Base-by-base conservation (phyloP, 768 basidiomycete species). In the Strobilomyces confusus region DNA sequence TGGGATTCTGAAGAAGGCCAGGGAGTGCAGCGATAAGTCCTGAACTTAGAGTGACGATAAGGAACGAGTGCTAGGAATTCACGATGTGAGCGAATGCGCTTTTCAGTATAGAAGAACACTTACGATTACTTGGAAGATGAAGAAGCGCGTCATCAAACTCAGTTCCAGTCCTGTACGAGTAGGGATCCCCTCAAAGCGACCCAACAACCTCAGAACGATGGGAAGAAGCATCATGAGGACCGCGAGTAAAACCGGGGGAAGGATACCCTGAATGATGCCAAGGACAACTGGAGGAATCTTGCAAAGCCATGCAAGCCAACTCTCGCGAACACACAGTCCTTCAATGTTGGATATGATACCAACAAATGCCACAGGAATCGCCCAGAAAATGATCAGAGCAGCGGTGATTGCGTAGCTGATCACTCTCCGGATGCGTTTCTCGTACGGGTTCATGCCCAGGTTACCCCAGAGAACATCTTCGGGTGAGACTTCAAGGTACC, bases 391-490 rank as follows among this genome's bases (percentile, higher is more conserved):
- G 65, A 98, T 89, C 41, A 98, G 71, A 0, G 76, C 94, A 12
- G 83, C 79, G 0, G 95, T 97, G 3, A 79, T 73, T 1, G 83
- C 83, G 69, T 87, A 95, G 38, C 84, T 86, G 44, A 90, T 72
- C 17, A 76, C 78, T 54, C 72, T 63, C 25, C 92, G 83, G 42
- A 87, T 73, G 63, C 83, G 83, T 57, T 78, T 77, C 67, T 95
- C 92, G 61, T 97, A 98, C 1, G 92, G 88, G 65, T 95, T 95
- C 74, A 98, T 68, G 29, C 82, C 80, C 9, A 99, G 76, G 67
- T 97, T 98, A 4, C 78, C 72, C 95, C 95, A 98, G 57, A 98
- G 87, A 43, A 99, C 87, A 69, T 97, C 94, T 26, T 80, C 77
- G 0, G 95, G 94, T 0, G 87, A 79, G 48, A 95, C 84, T 67